Base-by-base conservation (phyloP, 306 rosid genomes). In the Ceratonia siliqua region DNA sequence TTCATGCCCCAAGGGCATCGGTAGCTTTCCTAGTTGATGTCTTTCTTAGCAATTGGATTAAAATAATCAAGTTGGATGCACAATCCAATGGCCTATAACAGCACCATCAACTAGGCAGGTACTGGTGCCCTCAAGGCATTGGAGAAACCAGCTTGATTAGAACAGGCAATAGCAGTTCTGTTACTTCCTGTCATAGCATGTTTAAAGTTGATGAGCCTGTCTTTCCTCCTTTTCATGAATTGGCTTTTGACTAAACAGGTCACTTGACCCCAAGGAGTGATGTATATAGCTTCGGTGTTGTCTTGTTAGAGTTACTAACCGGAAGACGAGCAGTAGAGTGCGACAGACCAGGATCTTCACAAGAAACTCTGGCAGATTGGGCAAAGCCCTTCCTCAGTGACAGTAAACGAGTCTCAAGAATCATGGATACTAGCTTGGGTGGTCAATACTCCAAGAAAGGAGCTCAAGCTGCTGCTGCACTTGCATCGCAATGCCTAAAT, bases 301-400 rank as follows among this genome's bases (percentile, higher is more conserved):
- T 94, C 38, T 78, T 91, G 77, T 78, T 94, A 54, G 98, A 94
- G 82, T 81, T 94, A 39, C 81, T 94, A 35, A 79, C 97, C 0
- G 97, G 98, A 70, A 89, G 81, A 80, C 87, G 89, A 8, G 97
- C 96, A 11, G 24, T 86, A 74, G 90, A 84, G 33, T 85, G 88
- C 0, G 89, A 85, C 0, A 75, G 83, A 61, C 83, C 79, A 1
- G 93, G 92, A 49, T 68, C 73, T 73, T 84, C 80, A 0, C 97
- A 91, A 17, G 95, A 94, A 73, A 89, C 93, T 32, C 78, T 94
- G 68, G 98, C 91, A 38, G 93, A 91, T 67, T 94, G 98, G 98
- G 97, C 93, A 20, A 89, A 78, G 74, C 98, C 96, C 14, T 90
- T 88, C 76, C 8, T 94, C 57, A 84, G 45, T 5, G 98, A 94